Evolutionary conservation across 129 eudicot species (phyloP).

Genomic region (Helianthus tuberosus): DNA sequence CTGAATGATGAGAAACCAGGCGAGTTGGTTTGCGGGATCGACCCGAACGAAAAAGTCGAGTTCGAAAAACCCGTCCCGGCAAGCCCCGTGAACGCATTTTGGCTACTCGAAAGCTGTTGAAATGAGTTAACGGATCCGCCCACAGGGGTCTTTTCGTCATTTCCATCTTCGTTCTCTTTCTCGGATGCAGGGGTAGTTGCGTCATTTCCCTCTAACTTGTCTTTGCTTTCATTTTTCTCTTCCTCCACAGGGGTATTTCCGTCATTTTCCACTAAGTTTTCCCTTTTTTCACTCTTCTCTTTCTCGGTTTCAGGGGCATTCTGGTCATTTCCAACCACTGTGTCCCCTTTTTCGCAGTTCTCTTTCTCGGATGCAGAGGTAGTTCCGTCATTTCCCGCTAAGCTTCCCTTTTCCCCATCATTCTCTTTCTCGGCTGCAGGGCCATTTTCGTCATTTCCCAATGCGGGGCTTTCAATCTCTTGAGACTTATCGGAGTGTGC

Average conservation of each 20-base stretch:
- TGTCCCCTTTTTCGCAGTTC: slow-evolving; percentile 6
- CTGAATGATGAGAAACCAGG: slow-evolving; percentile 48
- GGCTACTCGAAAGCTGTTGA: slow-evolving; percentile 83
- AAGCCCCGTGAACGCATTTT: slow-evolving; percentile 89
- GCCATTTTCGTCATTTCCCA: slow-evolving; percentile 21
- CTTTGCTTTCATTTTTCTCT: slow-evolving; percentile 13
- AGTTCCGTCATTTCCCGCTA: slow-evolving; percentile 26
- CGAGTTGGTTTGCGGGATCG: slow-evolving; percentile 50
- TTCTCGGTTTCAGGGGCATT: slow-evolving; percentile 29
- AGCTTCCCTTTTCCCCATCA: neutral
- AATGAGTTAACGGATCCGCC: slow-evolving; percentile 67
- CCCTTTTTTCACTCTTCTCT: slow-evolving; percentile 24
- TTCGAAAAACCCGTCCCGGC: slow-evolving; percentile 83
- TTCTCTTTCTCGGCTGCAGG: slow-evolving; percentile 21
- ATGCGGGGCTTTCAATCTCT: slow-evolving; percentile 25
- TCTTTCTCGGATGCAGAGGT: slow-evolving; percentile 23
- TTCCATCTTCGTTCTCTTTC: slow-evolving; percentile 27
- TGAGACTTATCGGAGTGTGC: slow-evolving; percentile 5
- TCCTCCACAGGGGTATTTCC: slow-evolving; percentile 24
- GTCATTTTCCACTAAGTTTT: slow-evolving; percentile 20
- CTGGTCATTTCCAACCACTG: slow-evolving; percentile 1
- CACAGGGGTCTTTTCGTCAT: slow-evolving; percentile 36
- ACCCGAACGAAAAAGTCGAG: slow-evolving; percentile 80
- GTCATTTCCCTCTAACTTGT: slow-evolving; percentile 10
- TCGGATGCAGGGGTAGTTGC: slow-evolving; percentile 29